Conservation (phyloP, 768 basidiomycete genomes). For the Arthromyces matolae region DNA sequence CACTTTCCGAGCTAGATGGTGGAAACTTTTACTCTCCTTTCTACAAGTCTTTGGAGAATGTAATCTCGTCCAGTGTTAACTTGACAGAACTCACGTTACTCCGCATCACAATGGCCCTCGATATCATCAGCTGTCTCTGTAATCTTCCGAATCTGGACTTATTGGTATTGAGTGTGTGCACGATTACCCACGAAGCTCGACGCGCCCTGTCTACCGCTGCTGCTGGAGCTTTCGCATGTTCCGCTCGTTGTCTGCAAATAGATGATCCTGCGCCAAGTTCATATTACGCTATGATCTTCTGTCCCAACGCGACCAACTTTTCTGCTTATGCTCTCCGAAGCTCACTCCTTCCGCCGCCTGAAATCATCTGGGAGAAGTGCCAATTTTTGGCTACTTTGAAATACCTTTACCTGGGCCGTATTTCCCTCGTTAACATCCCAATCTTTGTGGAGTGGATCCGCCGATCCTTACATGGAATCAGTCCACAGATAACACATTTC, state of each 20-base stretch:
- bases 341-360: background rate
- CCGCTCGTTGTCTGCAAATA: background rate
- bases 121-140: background rate
- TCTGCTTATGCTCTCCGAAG: background rate
- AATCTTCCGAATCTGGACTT: background rate
- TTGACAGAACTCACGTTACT: background rate
- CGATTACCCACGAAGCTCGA: background rate
- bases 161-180: background rate
- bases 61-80: background rate
- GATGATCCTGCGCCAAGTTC: background rate
- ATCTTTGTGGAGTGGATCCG: background rate
- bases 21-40: background rate
- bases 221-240: background rate
- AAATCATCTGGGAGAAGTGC: background rate
- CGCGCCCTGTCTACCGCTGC: background rate
- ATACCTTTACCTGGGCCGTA: background rate
- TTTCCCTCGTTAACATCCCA: background rate
- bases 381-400: background rate
- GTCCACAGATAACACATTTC: background rate
- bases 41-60: background rate
- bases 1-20: background rate
- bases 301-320: background rate
- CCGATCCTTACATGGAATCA: background rate
- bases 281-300: background rate
- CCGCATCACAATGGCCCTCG: background rate